These are phyloP conservation scores for Suhomyces kunorum DNA, from an alignment of 1,139 yeast species.

Conservation along the genomic window DNA sequence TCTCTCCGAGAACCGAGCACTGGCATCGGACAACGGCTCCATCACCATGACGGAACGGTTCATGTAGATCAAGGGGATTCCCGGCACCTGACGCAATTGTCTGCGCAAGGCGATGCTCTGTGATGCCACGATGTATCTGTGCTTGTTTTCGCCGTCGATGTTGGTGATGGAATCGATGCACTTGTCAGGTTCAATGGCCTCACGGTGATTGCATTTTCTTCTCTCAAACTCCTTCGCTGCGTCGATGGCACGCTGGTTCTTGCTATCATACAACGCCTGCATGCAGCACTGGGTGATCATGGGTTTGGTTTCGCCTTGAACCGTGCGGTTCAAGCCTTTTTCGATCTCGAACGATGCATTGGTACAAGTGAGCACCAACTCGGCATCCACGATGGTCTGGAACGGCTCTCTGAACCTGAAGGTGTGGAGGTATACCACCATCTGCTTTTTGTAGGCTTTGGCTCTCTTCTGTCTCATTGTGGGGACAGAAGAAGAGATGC, in stretches of 20 bases:
- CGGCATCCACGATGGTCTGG: slow-evolving; percentile 84
- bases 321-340: slow-evolving; percentile 77
- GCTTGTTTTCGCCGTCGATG: slow-evolving; percentile 77
- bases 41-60: slow-evolving; percentile 90
- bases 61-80: slow-evolving; percentile 85
- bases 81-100: slow-evolving; percentile 73
- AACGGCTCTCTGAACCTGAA: slow-evolving; percentile 94
- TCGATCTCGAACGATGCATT: slow-evolving; percentile 68
- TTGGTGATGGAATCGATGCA: slow-evolving; percentile 74
- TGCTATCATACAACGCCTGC: slow-evolving; percentile 73
- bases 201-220: slow-evolving; percentile 63
- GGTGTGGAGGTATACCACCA: slow-evolving; percentile 77
- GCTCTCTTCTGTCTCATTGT: slow-evolving; percentile 95
- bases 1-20: slow-evolving; percentile 53
- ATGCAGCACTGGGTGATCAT: slow-evolving; percentile 97
- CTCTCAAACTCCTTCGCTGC: slow-evolving; percentile 83
- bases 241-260: slow-evolving; percentile 72
- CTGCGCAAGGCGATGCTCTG: slow-evolving; percentile 73
- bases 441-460: slow-evolving; percentile 88
- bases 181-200: slow-evolving; percentile 68
- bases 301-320: slow-evolving; percentile 86
- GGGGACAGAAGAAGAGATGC: slow-evolving; percentile 4
- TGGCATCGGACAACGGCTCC: slow-evolving; percentile 86
- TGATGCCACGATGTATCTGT: slow-evolving; percentile 84
- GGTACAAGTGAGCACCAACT: slow-evolving; percentile 64